Conservation (phyloP, 352 stramenopile genomes). For the Phytophthora colocasiae region DNA sequence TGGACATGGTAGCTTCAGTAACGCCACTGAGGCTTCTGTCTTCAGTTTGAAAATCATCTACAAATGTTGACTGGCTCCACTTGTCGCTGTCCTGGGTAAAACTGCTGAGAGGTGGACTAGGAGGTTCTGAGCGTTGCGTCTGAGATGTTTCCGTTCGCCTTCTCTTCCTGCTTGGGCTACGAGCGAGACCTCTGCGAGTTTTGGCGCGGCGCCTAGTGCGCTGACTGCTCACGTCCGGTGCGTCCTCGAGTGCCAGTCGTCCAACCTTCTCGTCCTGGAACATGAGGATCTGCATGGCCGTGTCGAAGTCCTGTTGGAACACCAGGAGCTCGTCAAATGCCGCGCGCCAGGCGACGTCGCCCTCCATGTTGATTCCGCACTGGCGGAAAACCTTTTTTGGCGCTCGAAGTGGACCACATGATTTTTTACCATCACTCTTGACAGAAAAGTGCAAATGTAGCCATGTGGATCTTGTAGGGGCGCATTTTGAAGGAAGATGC, state of each 20-base stretch:
- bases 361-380: constrained; percentile 17
- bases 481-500: constrained; percentile 25
- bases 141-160: constrained; percentile 9
- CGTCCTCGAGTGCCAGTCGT: constrained; percentile 45
- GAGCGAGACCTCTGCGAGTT: constrained; percentile 11
- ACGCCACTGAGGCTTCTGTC: not conserved
- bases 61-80: constrained; percentile 3
- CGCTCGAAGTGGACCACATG: constrained; percentile 19
- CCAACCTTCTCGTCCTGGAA: constrained; percentile 59
- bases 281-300: constrained; percentile 69
- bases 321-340: constrained; percentile 48
- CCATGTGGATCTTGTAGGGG: constrained; percentile 23
- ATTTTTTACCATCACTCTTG: constrained; percentile 26
- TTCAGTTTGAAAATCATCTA: not conserved
- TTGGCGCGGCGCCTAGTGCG: constrained; percentile 7
- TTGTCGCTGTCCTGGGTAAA: constrained; percentile 4
- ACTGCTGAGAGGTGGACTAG: not conserved
- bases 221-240: constrained; percentile 20
- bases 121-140: constrained; percentile 3
- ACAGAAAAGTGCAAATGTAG: constrained; percentile 1
- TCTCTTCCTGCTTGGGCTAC: constrained; percentile 18
- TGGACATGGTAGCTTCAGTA: not conserved
- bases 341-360: constrained; percentile 5
- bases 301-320: constrained; percentile 75
- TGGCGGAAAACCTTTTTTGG: constrained; percentile 20